These are phyloP conservation scores for Bacidia gigantensis DNA, from an alignment of 495 filamentous ascomycete species.

Conservation along the genomic window DNA sequence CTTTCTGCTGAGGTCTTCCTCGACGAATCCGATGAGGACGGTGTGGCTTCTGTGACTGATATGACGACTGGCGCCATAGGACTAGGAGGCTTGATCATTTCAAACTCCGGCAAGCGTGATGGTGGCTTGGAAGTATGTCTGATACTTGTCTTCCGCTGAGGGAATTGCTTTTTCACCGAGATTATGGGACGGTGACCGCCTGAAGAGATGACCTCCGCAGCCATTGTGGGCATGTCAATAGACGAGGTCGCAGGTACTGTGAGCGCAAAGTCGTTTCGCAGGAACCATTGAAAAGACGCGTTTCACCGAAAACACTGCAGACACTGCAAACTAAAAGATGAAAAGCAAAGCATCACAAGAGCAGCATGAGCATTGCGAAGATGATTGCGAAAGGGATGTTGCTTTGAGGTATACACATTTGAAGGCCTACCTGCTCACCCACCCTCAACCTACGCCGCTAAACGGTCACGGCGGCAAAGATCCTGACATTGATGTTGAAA, in stretches of 20 bases:
- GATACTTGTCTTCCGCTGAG: conserved; percentile 8
- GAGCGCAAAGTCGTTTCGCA: not conserved
- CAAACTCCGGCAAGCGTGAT: conserved; percentile 15
- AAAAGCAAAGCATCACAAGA: not conserved
- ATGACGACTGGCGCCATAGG: conserved; percentile 14
- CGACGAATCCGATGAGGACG: conserved; percentile 1
- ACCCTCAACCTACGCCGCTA: not conserved
- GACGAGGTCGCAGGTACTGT: too few species aligned
- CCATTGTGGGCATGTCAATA: not conserved
- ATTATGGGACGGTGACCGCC: not conserved
- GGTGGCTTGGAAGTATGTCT: conserved; percentile 8
- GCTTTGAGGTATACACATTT: not conserved
- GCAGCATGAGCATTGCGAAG: not conserved
- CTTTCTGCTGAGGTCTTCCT: conserved; percentile 3
- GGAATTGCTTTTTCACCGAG: conserved; percentile 3
- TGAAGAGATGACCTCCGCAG: not conserved
- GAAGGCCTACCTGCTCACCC: not conserved
- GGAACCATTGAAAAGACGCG: not conserved
- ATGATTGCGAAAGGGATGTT: not conserved
- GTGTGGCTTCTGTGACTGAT: conserved; percentile 8
- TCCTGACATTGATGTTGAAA: not conserved
- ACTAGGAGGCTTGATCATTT: conserved; percentile 12
- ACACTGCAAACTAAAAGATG: not conserved
- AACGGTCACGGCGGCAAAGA: not conserved
- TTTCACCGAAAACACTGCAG: not conserved